Conservation (phyloP, 2,329 filamentous ascomycete genomes). For the Colletotrichum karsti region DNA sequence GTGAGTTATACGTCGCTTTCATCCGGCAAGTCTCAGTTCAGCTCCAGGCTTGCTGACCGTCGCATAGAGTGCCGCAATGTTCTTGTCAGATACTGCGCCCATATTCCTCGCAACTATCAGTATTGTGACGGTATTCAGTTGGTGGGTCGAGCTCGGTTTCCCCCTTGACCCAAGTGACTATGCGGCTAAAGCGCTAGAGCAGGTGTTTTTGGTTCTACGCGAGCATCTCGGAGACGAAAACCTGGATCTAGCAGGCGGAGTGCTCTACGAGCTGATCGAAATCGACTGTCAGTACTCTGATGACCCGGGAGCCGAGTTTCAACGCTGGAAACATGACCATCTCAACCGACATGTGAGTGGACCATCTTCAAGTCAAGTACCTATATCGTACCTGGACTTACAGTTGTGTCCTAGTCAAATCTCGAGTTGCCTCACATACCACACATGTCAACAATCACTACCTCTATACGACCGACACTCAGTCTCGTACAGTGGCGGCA, state of each 20-base stretch:
- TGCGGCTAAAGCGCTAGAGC: not conserved
- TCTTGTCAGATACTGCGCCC: conserved; percentile 51
- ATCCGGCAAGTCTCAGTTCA: not conserved
- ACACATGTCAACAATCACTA: conserved; percentile 54
- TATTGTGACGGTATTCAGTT: conserved; percentile 54
- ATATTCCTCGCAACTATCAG: conserved; percentile 54
- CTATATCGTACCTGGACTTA: conserved; percentile 6
- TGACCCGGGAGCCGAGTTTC: conserved; percentile 54
- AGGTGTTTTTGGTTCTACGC: conserved; percentile 52
- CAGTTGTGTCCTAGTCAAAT: conserved; percentile 45
- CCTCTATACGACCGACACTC: conserved; percentile 48
- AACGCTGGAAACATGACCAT: conserved; percentile 55
- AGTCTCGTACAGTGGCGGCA: conserved; percentile 45
- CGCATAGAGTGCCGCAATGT: conserved; percentile 53
- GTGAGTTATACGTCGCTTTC: not conserved
- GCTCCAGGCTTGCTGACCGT: not conserved
- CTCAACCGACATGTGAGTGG: conserved; percentile 50
- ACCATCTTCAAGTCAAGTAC: not conserved
- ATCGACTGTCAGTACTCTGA: conserved; percentile 53
- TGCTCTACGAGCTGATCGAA: conserved; percentile 56
- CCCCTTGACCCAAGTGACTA: not conserved
- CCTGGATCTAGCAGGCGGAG: conserved; percentile 51
- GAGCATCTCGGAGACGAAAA: conserved; percentile 55
- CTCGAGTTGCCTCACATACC: conserved; percentile 56
- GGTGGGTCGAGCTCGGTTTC: conserved; percentile 34